Percentiles rank a stretch among this genome's conserved stretches.
Conservation (phyloP, 2,329 filamentous ascomycete genomes). For the Epicoccum nigrum region DNA sequence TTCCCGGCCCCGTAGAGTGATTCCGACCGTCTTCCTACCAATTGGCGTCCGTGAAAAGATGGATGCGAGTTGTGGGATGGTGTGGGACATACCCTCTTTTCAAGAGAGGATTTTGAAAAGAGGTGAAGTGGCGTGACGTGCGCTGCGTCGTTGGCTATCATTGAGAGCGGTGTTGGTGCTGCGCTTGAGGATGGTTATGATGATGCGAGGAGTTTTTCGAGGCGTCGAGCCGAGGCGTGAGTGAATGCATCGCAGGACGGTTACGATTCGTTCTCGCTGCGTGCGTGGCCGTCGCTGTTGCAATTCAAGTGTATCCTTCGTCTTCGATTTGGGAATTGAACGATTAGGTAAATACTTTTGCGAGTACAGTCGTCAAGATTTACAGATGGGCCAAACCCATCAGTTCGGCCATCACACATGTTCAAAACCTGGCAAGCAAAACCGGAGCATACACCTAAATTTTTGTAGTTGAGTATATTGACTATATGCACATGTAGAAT, state of each 20-base stretch:
- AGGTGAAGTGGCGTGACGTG: neutral
- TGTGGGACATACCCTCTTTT: slow-evolving; percentile 43
- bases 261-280: no score
- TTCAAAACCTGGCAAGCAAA: no score
- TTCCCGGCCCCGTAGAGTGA: slow-evolving; percentile 52
- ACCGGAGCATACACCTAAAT: no score
- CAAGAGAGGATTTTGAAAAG: neutral
- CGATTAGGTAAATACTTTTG: no score
- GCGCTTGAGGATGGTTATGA: slow-evolving; percentile 6
- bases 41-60: slow-evolving; percentile 50
- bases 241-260: no score
- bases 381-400: no score
- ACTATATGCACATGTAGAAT: neutral
- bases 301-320: no score
- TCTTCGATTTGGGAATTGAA: no score
- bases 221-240: neutral
- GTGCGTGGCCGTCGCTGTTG: no score
- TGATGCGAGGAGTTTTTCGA: slow-evolving; percentile 27
- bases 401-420: no score
- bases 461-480: slow-evolving; percentile 7
- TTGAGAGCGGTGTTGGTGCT: slow-evolving; percentile 7
- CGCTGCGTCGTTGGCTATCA: slow-evolving; percentile 4
- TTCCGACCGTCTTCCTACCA: slow-evolving; percentile 49
- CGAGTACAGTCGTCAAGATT: no score
- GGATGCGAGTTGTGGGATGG: slow-evolving; percentile 52